Conservation (phyloP, 164 flowering plant species). For the Santalum album region DNA sequence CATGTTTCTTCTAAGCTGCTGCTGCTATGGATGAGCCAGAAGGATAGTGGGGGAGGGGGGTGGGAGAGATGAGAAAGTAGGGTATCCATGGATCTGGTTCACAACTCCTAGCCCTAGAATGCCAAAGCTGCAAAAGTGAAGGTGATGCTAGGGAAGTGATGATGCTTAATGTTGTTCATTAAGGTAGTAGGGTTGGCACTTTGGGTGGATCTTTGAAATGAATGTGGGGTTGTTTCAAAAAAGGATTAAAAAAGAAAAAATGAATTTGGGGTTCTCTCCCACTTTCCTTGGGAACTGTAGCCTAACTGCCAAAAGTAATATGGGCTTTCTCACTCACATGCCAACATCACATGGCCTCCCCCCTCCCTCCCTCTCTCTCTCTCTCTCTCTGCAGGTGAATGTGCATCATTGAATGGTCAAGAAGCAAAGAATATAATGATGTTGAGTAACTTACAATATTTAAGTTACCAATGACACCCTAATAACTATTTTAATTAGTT, state of each 20-base stretch:
- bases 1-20: no score
- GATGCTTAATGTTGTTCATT: no score
- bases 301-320: constrained; percentile 20
- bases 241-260: no score
- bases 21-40: no score
- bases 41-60: no score
- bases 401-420: background rate
- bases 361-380: no score
- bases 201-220: background rate
- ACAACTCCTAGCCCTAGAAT: background rate
- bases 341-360: constrained; percentile 21
- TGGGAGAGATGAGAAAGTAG: no score
- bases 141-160: constrained; percentile 4
- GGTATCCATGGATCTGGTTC: no score
- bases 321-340: constrained; percentile 16
- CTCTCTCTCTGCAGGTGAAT: background rate
- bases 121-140: constrained; percentile 9
- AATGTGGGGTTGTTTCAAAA: no score
- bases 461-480: background rate
- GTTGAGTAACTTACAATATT: background rate
- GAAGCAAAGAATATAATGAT: background rate
- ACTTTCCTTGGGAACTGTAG: constrained; percentile 27
- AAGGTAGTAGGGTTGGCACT: constrained; percentile 1
- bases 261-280: constrained; percentile 7
- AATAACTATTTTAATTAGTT: background rate